Conservation (phyloP, 2,329 filamentous ascomycete genomes). For the Elsinoe arachidis region DNA sequence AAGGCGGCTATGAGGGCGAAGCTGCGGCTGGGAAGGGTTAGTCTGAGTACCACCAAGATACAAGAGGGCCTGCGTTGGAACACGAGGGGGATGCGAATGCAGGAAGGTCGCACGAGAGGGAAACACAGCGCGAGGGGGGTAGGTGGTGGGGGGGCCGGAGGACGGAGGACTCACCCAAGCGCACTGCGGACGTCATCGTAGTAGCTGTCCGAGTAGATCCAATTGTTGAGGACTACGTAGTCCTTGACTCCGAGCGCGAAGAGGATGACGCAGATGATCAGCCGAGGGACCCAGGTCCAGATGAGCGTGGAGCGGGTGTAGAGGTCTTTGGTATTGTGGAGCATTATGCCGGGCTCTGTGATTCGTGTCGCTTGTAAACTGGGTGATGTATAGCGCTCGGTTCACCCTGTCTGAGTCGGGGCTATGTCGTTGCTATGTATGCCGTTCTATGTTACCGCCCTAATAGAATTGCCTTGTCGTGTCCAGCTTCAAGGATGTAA, state of each 20-base stretch:
- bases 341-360: no score
- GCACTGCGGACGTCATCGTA: neutral
- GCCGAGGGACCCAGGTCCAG: neutral
- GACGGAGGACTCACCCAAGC: neutral
- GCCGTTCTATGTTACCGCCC: no score
- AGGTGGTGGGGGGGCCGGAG: no score
- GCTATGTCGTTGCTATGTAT: no score
- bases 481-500: no score
- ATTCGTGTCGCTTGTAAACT: neutral
- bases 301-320: neutral
- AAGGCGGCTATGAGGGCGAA: constrained; percentile 20
- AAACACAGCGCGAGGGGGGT: neutral
- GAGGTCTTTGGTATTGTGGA: neutral
- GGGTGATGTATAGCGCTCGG: neutral
- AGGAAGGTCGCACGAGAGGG: neutral
- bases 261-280: constrained; percentile 1
- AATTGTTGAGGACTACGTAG: constrained; percentile 1
- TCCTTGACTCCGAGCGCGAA: neutral
- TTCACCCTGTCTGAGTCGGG: no score
- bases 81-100: no score
- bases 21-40: constrained; percentile 15
- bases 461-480: no score
- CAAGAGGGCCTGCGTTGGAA: no score
- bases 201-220: neutral
- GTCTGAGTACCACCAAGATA: no score